A percentile compares a stretch with the other conserved stretches of the same genome.
These are phyloP conservation scores for Elsinoe ampelina DNA, from an alignment of 2,329 filamentous ascomycete species.

Conservation along the genomic window DNA sequence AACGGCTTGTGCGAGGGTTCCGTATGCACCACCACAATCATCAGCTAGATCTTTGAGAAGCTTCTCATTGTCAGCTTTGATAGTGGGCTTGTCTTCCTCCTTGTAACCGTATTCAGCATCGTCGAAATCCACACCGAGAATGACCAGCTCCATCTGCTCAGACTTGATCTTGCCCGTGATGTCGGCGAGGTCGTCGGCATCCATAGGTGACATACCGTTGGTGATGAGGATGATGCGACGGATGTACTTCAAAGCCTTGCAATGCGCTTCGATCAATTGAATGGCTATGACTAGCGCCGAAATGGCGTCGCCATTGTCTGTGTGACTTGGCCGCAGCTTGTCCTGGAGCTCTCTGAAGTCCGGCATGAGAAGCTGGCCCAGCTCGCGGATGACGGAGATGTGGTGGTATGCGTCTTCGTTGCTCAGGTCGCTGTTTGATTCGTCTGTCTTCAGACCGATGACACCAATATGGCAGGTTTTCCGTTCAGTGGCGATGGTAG, in stretches of 20 bases:
- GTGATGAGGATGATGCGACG: slow-evolving; percentile 78
- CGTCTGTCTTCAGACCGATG: slow-evolving; percentile 71
- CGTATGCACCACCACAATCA: slow-evolving; percentile 62
- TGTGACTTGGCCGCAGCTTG: slow-evolving; percentile 57
- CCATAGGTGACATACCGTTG: slow-evolving; percentile 65
- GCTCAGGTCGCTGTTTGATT: slow-evolving; percentile 58
- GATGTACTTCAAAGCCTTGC: slow-evolving; percentile 72
- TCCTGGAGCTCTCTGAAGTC: slow-evolving; percentile 57
- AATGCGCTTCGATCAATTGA: slow-evolving; percentile 72
- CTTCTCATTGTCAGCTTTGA: slow-evolving; percentile 67
- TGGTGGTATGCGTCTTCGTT: slow-evolving; percentile 66
- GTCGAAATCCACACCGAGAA: slow-evolving; percentile 89
- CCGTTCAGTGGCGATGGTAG: slow-evolving; percentile 59
- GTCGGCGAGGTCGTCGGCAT: slow-evolving; percentile 58
- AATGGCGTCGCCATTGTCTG: slow-evolving; percentile 65
- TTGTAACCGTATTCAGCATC: slow-evolving; percentile 83
- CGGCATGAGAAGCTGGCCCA: slow-evolving; percentile 60
- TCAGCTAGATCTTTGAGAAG: slow-evolving; percentile 57
- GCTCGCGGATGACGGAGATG: slow-evolving; percentile 60
- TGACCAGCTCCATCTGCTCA: slow-evolving; percentile 64
- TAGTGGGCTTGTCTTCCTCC: slow-evolving; percentile 69
- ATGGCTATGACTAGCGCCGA: slow-evolving; percentile 81
- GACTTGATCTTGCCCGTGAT: slow-evolving; percentile 68
- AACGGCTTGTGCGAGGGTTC: slow-evolving; percentile 79
- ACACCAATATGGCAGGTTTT: slow-evolving; percentile 72